phyloP scores from a whole-genome alignment of 352 stramenopile genomes.

The Phytopythium boreale region DNA sequence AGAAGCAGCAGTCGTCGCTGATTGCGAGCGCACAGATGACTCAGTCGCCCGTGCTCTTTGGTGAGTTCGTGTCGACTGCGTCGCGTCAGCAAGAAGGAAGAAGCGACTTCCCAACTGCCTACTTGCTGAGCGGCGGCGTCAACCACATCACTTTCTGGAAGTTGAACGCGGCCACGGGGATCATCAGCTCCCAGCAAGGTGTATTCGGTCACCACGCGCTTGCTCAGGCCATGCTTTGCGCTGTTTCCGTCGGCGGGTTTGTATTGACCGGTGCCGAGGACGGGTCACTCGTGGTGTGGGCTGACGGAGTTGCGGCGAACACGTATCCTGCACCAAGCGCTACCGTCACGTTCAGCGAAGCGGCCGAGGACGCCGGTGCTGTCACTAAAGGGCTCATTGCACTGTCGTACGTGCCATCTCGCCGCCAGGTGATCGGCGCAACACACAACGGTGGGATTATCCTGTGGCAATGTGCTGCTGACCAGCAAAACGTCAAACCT shows the following conservation, averaged over 20 bases:
- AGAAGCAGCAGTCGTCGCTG: slow-evolving; percentile 21
- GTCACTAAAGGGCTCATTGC: slow-evolving; percentile 24
- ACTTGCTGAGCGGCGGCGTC: slow-evolving; percentile 66
- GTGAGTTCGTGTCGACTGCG: slow-evolving; percentile 30
- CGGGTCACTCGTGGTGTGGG: slow-evolving; percentile 52
- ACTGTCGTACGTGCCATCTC: slow-evolving; percentile 31
- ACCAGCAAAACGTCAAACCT: slow-evolving; percentile 13
- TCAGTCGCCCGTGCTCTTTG: slow-evolving; percentile 50
- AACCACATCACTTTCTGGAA: slow-evolving; percentile 69
- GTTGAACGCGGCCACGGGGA: slow-evolving; percentile 41
- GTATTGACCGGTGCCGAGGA: slow-evolving; percentile 51
- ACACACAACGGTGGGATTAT: slow-evolving; percentile 29
- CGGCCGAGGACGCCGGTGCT: not conserved
- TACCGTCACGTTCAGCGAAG: not conserved
- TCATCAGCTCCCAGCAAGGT: slow-evolving; percentile 46
- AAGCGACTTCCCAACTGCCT: slow-evolving; percentile 7
- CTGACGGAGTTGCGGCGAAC: slow-evolving; percentile 46
- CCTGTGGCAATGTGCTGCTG: slow-evolving; percentile 26
- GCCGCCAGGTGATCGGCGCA: slow-evolving; percentile 39
- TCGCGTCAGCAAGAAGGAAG: not conserved
- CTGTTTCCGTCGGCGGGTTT: slow-evolving; percentile 34
- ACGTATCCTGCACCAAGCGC: slow-evolving; percentile 18
- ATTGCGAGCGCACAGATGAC: slow-evolving; percentile 45
- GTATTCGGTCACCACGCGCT: slow-evolving; percentile 67
- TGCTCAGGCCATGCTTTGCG: slow-evolving; percentile 46